Percentiles rank a stretch among this genome's conserved stretches.
These are phyloP conservation scores for Glycine latifolia DNA, from an alignment of 306 rosid genomes.

Conservation along the genomic window DNA sequence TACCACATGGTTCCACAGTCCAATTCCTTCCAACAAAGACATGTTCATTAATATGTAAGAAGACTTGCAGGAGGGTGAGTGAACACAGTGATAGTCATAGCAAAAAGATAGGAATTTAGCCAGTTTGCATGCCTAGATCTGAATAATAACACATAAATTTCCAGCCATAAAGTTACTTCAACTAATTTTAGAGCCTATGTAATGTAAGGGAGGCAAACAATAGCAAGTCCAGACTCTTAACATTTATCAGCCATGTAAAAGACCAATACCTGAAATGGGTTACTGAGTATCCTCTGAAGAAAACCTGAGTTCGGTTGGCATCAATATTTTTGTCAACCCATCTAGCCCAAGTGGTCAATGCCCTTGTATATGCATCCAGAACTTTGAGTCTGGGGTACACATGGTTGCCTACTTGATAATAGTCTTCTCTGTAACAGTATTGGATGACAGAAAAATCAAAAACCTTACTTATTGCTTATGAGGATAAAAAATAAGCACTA, in stretches of 20 bases:
- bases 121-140: constrained; percentile 23
- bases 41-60: background rate
- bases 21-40: constrained; percentile 7
- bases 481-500: constrained; percentile 1
- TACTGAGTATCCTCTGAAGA: constrained; percentile 92
- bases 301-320: constrained; percentile 68
- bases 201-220: constrained; percentile 1
- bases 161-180: constrained; percentile 23
- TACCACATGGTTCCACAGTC: background rate
- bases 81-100: background rate
- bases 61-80: constrained; percentile 9
- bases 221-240: background rate
- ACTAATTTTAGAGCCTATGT: background rate
- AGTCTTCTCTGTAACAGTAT: constrained; percentile 72
- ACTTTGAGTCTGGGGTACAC: constrained; percentile 83
- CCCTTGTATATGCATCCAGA: constrained; percentile 79
- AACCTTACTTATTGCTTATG: constrained; percentile 26
- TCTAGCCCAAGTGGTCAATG: constrained; percentile 87
- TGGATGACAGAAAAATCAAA: constrained; percentile 30
- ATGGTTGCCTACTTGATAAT: constrained; percentile 90
- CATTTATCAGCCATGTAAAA: constrained; percentile 4
- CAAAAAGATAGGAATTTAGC: constrained; percentile 1
- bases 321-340: constrained; percentile 79
- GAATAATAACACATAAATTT: constrained; percentile 18
- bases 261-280: constrained; percentile 85